These are phyloP conservation scores for Botrytis medusae DNA, from an alignment of 2,329 filamentous ascomycete species.

Conservation along the genomic window DNA sequence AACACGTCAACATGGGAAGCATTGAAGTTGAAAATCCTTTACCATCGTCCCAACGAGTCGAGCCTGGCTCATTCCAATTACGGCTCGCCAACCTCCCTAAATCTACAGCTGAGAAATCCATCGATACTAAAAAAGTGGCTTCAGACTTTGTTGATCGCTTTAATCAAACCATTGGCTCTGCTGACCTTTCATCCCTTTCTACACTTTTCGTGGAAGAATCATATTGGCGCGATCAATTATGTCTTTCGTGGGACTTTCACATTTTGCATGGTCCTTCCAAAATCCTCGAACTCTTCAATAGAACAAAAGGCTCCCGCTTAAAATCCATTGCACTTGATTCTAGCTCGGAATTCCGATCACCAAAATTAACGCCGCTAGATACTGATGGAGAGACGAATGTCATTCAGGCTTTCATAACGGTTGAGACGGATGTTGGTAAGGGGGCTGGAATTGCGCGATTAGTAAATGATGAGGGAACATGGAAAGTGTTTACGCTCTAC, in stretches of 20 bases:
- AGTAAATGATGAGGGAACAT: slow-evolving; percentile 43
- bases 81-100: slow-evolving; percentile 28
- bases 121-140: slow-evolving; percentile 25
- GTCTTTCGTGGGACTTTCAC: slow-evolving; percentile 56
- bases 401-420: slow-evolving; percentile 56
- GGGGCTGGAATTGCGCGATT: slow-evolving; percentile 59
- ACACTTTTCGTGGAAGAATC: slow-evolving; percentile 47
- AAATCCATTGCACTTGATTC: slow-evolving; percentile 43
- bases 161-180: slow-evolving; percentile 44
- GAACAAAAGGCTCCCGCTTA: slow-evolving; percentile 35
- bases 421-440: slow-evolving; percentile 53
- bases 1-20: slow-evolving; percentile 28
- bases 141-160: slow-evolving; percentile 29
- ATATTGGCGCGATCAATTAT: slow-evolving; percentile 60
- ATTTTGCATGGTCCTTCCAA: slow-evolving; percentile 48
- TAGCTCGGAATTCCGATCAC: slow-evolving; percentile 25
- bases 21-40: slow-evolving; percentile 20
- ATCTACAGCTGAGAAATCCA: slow-evolving; percentile 15
- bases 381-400: slow-evolving; percentile 44
- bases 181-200: slow-evolving; percentile 41
- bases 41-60: slow-evolving; percentile 30
- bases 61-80: slow-evolving; percentile 35
- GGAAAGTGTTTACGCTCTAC: slow-evolving; percentile 65
- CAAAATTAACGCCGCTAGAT: slow-evolving; percentile 48
- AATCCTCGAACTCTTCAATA: slow-evolving; percentile 39